Percentiles rank a stretch among this genome's conserved stretches.
Evolutionary conservation across 2,329 filamentous ascomycete genomes (phyloP).

Genomic region (Colletotrichum truncatum): DNA sequence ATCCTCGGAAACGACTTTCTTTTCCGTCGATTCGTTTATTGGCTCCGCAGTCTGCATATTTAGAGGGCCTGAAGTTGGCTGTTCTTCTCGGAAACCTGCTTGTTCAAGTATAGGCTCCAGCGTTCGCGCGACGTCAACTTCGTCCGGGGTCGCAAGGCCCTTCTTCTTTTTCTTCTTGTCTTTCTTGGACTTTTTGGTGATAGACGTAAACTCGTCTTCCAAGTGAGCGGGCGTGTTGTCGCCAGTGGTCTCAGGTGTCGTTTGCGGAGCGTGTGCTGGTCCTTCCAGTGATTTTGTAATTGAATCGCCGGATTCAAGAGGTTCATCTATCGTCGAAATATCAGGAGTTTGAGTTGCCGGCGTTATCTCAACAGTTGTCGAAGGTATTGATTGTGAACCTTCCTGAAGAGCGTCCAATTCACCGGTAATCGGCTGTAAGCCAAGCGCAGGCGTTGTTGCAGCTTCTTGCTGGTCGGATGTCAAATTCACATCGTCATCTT

Average conservation of each 20-base stretch:
- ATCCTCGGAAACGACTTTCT: too few relatives aligned
- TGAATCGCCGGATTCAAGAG: too few relatives aligned
- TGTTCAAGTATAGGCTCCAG: too few relatives aligned
- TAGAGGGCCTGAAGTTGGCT: too few relatives aligned
- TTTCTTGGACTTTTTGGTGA: slow-evolving; percentile 41
- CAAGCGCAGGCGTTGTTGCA: neutral
- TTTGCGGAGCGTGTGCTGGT: neutral
- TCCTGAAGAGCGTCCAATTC: neutral
- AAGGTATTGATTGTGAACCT: neutral
- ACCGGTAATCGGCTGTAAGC: neutral
- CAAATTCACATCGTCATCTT: neutral
- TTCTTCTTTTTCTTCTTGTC: slow-evolving; percentile 45
- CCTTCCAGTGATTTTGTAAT: neutral
- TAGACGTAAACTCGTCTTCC: slow-evolving; percentile 33
- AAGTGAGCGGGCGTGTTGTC: slow-evolving; percentile 27
- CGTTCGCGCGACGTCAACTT: too few relatives aligned
- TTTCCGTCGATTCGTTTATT: too few relatives aligned
- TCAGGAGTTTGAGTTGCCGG: neutral
- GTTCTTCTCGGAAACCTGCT: too few relatives aligned
- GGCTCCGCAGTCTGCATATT: too few relatives aligned
- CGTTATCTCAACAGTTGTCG: neutral
- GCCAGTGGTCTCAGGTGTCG: slow-evolving; percentile 16
- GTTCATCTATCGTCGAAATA: neutral
- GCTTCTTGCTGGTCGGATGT: neutral
- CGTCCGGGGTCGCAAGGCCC: too few relatives aligned